Evolutionary conservation across 2,329 filamentous ascomycete species (phyloP).

Genomic region (Penicillium sp.): DNA sequence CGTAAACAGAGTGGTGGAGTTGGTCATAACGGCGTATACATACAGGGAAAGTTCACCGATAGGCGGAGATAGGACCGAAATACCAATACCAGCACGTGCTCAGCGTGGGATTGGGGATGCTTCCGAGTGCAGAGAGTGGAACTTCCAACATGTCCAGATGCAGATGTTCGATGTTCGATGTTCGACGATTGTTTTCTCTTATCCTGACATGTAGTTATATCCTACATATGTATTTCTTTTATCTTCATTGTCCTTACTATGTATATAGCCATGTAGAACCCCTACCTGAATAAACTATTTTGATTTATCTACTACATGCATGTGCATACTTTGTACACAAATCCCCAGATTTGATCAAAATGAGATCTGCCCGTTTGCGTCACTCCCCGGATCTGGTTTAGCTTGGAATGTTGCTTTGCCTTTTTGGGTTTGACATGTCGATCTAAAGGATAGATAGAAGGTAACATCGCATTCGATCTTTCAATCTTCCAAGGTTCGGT

Average conservation of each 20-base stretch:
- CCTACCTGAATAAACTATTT: not conserved
- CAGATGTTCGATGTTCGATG: not conserved
- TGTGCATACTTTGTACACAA: not conserved
- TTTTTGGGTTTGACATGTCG: slow-evolving; percentile 25
- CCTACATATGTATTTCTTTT: not conserved
- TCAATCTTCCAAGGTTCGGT: not conserved
- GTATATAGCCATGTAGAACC: not conserved
- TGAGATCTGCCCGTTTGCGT: slow-evolving; percentile 24
- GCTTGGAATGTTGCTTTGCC: slow-evolving; percentile 26
- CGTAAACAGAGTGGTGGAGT: slow-evolving; percentile 27
- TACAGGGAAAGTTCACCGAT: slow-evolving; percentile 9
- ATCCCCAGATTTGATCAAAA: not conserved
- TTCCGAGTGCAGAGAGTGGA: slow-evolving; percentile 25
- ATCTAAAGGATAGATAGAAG: slow-evolving; percentile 6
- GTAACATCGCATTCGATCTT: not conserved
- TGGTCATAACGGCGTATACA: slow-evolving; percentile 16
- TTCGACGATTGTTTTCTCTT: not conserved
- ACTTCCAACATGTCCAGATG: slow-evolving; percentile 1
- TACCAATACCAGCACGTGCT: slow-evolving; percentile 21
- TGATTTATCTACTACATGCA: not conserved
- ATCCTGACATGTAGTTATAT: not conserved
- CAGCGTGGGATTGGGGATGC: slow-evolving; percentile 25
- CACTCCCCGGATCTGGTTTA: slow-evolving; percentile 29
- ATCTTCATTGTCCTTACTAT: not conserved
- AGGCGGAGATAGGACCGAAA: slow-evolving; percentile 7